Base-by-base conservation (phyloP, 768 basidiomycete species). In the Suillus plorans region DNA sequence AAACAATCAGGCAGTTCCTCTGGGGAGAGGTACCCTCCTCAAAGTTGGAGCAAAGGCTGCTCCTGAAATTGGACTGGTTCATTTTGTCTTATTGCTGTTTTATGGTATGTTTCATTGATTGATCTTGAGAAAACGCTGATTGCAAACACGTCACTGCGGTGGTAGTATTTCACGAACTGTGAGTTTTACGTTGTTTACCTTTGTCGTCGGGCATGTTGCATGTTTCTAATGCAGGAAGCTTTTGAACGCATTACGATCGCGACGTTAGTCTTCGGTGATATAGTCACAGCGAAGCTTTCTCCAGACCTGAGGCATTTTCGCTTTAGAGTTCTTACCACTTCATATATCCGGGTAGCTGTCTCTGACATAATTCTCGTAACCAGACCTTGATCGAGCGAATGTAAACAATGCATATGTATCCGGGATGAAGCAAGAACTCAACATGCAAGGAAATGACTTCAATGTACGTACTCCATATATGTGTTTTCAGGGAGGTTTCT, bases 341-440 rank as follows among this genome's bases (percentile, higher is more conserved):
- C 22, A 53, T 62, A 63, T 60, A 56, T 20, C 13, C 5, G 18
- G 18, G 20, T 12, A 55, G 45, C 16, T 52, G 12, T 53, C 44
- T 57, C 56, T 65, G 36, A 59, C 60, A 67, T 52, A 60, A 16
- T 62, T 68, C 36, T 52, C 52, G 37, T 34, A 59, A 59, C 45
- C 67, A 89, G 87, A 89, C 74, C 79, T 90, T 25, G 88, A 89
- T 72, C 78, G 88, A 63, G 87, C 88, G 39, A 89, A 89, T 73
- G 78, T 91, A 36, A 80, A 81, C 68, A 91, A 91, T 74, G 90
- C 90, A 13, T 91, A 89, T 73, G 87, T 90, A n/a, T 89, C 88
- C 5, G 90, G 90, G 7, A 90, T 92, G 89, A 86, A 82, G 66
- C 87, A 91, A 73, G 89, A 89, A 25, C 79, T 91, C 44, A 68